A percentile compares a stretch with the other conserved stretches of the same genome.
Evolutionary conservation across 805 yeast genomes (phyloP).

Genomic region (Candida awuae): DNA sequence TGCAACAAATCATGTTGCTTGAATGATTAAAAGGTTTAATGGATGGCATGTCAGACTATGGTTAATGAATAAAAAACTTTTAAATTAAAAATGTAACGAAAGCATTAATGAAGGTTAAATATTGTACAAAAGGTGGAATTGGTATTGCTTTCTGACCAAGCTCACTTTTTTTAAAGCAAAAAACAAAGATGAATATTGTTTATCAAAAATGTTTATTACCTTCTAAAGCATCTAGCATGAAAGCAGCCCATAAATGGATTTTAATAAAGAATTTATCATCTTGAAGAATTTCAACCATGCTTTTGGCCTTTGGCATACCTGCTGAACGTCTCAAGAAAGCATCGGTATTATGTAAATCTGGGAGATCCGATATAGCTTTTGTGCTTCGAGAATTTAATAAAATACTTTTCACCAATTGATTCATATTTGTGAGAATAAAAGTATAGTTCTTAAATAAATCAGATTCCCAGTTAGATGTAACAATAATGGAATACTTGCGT

Average conservation of each 20-base stretch:
- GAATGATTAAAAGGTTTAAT: no score
- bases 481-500: slow-evolving; percentile 54
- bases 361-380: slow-evolving; percentile 6
- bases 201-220: neutral
- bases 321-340: slow-evolving; percentile 49
- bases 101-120: no score
- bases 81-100: no score
- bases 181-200: no score
- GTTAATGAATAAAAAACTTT: no score
- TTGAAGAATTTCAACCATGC: slow-evolving; percentile 45
- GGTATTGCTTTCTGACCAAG: neutral
- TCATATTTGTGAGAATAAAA: slow-evolving; percentile 35
- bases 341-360: slow-evolving; percentile 35
- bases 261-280: slow-evolving; percentile 48
- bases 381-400: slow-evolving; percentile 19
- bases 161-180: no score
- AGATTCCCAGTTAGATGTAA: slow-evolving; percentile 48
- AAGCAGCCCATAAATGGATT: slow-evolving; percentile 58
- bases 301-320: slow-evolving; percentile 43
- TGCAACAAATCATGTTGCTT: no score
- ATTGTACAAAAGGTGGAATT: no score
- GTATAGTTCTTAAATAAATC: slow-evolving; percentile 50
- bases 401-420: slow-evolving; percentile 34
- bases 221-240: slow-evolving; percentile 32
- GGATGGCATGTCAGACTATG: no score